Conservation (phyloP, 345 rosid genomes). For the Pistacia integerrima region DNA sequence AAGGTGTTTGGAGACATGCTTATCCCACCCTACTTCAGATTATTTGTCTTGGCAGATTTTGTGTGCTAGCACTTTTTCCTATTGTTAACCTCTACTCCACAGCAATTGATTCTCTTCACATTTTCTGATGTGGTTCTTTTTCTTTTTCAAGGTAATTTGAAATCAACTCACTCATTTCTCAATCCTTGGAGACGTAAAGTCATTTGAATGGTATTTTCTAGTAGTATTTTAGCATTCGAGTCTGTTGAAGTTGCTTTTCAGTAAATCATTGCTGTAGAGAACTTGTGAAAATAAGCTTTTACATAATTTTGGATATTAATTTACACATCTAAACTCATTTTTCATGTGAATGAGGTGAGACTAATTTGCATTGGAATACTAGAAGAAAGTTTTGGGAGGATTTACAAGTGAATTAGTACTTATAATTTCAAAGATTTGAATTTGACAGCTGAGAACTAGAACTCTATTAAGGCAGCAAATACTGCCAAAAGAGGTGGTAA, state of each 20-base stretch:
- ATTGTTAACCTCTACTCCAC: background rate
- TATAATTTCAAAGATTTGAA: background rate
- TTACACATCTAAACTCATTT: background rate
- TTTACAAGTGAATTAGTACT: background rate
- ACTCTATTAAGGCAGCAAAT: too few relatives aligned
- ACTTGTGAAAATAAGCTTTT: background rate
- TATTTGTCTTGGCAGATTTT: background rate
- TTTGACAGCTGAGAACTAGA: background rate
- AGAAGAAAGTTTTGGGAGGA: background rate
- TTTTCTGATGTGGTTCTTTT: background rate
- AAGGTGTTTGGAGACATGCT: background rate
- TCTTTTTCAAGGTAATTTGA: background rate
- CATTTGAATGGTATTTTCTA: background rate
- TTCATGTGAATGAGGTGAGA: background rate
- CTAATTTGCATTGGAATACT: background rate
- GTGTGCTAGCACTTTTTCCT: background rate
- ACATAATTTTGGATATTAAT: background rate
- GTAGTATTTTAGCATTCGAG: background rate
- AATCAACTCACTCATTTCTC: background rate
- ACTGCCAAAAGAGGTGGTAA: background rate
- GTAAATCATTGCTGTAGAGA: background rate
- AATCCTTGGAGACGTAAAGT: background rate
- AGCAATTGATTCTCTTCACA: background rate
- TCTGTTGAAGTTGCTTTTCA: background rate
- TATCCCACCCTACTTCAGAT: background rate